phyloP scores from a whole-genome alignment of 768 basidiomycete genomes.

The Cystofilobasidium macerans region DNA sequence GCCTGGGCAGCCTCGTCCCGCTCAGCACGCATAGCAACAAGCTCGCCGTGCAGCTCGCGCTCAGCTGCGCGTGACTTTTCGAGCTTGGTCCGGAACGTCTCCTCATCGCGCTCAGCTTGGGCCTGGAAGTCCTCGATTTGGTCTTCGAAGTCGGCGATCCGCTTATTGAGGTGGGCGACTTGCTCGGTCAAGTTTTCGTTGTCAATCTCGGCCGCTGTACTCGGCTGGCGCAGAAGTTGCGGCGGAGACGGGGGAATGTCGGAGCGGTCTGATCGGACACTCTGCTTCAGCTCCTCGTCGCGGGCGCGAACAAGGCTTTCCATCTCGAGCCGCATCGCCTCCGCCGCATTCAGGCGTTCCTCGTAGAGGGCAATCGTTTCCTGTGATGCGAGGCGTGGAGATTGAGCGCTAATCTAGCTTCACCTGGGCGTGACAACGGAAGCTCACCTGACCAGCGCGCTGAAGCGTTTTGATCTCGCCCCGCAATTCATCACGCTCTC shows the following conservation, averaged over 20 bases:
- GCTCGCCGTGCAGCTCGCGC: slow-evolving; percentile 58
- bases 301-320: slow-evolving; percentile 41
- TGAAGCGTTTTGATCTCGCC: slow-evolving; percentile 72
- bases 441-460: slow-evolving; percentile 68
- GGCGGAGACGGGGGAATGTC: neutral
- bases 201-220: slow-evolving; percentile 80
- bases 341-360: slow-evolving; percentile 62
- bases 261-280: neutral
- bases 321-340: slow-evolving; percentile 63
- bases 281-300: slow-evolving; percentile 29
- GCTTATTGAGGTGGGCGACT: slow-evolving; percentile 71
- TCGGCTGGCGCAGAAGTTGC: slow-evolving; percentile 32
- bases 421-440: neutral
- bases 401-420: neutral
- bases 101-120: slow-evolving; percentile 56
- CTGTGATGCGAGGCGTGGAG: slow-evolving; percentile 39
- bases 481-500: slow-evolving; percentile 58
- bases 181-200: slow-evolving; percentile 87
- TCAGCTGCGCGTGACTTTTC: slow-evolving; percentile 41
- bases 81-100: slow-evolving; percentile 31
- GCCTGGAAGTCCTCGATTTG: slow-evolving; percentile 59
- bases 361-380: slow-evolving; percentile 94
- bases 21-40: slow-evolving; percentile 54
- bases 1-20: slow-evolving; percentile 45
- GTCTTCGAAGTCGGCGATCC: slow-evolving; percentile 67